A percentile compares a stretch with the other conserved stretches of the same genome.
Conservation (phyloP, 805 yeast genomes). For the Sugiyamaella smithiae region DNA sequence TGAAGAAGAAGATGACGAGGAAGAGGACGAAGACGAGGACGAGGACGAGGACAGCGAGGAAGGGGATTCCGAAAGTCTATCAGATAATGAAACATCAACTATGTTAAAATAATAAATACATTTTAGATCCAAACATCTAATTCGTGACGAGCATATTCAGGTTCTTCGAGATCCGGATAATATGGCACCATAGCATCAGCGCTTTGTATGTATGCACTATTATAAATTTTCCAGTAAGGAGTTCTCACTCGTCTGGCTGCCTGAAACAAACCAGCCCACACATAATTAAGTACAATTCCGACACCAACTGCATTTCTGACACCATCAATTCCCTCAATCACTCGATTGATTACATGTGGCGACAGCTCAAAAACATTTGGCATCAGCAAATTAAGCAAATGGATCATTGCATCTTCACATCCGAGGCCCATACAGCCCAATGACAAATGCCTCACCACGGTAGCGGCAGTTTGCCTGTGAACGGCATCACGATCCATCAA, state of each 20-base stretch:
- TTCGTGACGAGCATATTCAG: constrained; percentile 45
- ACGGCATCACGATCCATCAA: constrained; percentile 86
- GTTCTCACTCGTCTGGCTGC: constrained; percentile 84
- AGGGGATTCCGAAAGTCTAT: constrained; percentile 18
- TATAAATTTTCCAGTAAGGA: constrained; percentile 84
- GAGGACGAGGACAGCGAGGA: constrained; percentile 31
- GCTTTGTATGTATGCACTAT: constrained; percentile 68
- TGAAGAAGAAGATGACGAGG: constrained; percentile 31
- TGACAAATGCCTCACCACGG: constrained; percentile 79
- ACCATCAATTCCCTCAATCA: constrained; percentile 76
- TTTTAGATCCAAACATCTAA: constrained; percentile 44
- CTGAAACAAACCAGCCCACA: constrained; percentile 88
- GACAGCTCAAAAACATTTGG: constrained; percentile 94
- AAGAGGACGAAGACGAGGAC: constrained; percentile 35
- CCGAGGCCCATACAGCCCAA: constrained; percentile 73
- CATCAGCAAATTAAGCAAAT: constrained; percentile 71
- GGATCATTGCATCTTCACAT: constrained; percentile 77
- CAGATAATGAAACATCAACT: constrained; percentile 9
- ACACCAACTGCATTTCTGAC: constrained; percentile 70
- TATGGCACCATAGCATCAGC: constrained; percentile 77
- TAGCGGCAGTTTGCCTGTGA: constrained; percentile 93
- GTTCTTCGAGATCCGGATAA: constrained; percentile 51
- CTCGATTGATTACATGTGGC: constrained; percentile 86
- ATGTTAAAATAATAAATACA: constrained; percentile 1
- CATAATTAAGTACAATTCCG: constrained; percentile 69